phyloP scores from a whole-genome alignment of 345 rosid species.

The Limnanthes douglasii region DNA sequence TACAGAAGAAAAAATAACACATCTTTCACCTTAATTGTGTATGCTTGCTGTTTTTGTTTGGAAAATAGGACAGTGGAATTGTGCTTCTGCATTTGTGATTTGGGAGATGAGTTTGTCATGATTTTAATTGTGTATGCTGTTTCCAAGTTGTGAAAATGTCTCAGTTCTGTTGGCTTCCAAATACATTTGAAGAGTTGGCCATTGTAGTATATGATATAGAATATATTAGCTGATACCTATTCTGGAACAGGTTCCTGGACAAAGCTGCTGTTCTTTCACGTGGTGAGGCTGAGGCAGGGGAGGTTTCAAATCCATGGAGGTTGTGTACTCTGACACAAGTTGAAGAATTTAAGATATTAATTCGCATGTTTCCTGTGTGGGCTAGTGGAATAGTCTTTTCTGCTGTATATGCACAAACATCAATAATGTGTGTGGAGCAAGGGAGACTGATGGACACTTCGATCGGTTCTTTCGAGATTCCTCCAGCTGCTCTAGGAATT shows the following conservation, averaged over 20 bases:
- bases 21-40: too few species aligned
- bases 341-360: conserved; percentile 82
- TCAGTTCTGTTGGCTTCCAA: not conserved
- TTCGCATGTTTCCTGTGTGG: conserved; percentile 94
- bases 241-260: conserved; percentile 94
- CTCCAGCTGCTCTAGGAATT: conserved; percentile 78
- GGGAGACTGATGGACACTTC: conserved; percentile 78
- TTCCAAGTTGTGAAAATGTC: not conserved
- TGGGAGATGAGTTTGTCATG: too few species aligned
- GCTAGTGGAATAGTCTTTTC: conserved; percentile 82
- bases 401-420: conserved; percentile 78
- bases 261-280: conserved; percentile 77
- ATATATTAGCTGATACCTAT: too few species aligned
- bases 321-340: conserved; percentile 90
- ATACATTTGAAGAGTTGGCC: too few species aligned
- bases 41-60: too few species aligned
- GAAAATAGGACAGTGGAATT: too few species aligned
- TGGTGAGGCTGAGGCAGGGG: conserved; percentile 39
- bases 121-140: too few species aligned
- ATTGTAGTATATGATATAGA: too few species aligned
- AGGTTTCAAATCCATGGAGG: conserved; percentile 51
- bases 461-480: conserved; percentile 73
- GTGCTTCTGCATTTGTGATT: too few species aligned
- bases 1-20: too few species aligned
- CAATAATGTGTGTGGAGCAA: conserved; percentile 88